Evolutionary conservation across 1,139 yeast genomes (phyloP).

Genomic region (Blastobotrys serpentis): DNA sequence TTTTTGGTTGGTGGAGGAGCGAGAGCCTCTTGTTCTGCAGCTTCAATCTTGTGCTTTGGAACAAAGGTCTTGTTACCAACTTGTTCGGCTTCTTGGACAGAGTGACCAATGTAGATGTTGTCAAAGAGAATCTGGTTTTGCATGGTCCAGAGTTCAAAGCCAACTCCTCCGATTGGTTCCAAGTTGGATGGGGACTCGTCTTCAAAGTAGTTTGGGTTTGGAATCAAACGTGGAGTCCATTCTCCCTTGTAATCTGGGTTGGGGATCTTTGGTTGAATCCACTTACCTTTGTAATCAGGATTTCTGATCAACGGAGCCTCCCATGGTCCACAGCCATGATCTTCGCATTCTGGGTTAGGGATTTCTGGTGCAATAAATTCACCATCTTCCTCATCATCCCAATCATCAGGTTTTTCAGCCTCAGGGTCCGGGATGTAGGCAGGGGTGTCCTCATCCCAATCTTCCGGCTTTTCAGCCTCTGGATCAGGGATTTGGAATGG

Average conservation of each 20-base stretch:
- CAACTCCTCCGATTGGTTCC: slow-evolving; percentile 73
- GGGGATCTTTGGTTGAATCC: slow-evolving; percentile 63
- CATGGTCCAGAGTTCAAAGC: slow-evolving; percentile 91
- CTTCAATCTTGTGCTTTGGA: slow-evolving; percentile 61
- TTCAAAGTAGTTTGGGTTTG: slow-evolving; percentile 69
- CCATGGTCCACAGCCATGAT: slow-evolving; percentile 78
- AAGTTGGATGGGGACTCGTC: slow-evolving; percentile 59
- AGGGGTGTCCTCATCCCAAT: slow-evolving; percentile 71
- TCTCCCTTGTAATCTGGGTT: slow-evolving; percentile 79
- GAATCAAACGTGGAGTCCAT: slow-evolving; percentile 67
- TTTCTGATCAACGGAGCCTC: slow-evolving; percentile 62
- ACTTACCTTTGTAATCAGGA: slow-evolving; percentile 71
- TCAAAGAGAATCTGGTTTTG: slow-evolving; percentile 71
- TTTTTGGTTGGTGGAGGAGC: slow-evolving; percentile 31
- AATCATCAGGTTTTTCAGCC: slow-evolving; percentile 63
- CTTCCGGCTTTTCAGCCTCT: slow-evolving; percentile 62
- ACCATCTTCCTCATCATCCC: slow-evolving; percentile 91
- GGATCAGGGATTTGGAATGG: slow-evolving; percentile 65
- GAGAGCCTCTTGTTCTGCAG: slow-evolving; percentile 36
- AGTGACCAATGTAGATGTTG: slow-evolving; percentile 82
- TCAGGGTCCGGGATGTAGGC: slow-evolving; percentile 63
- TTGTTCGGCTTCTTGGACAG: slow-evolving; percentile 73
- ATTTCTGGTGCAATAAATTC: slow-evolving; percentile 72
- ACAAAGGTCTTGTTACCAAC: slow-evolving; percentile 75
- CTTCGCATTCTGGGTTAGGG: slow-evolving; percentile 68